A percentile compares a stretch with the other conserved stretches of the same genome.
These are phyloP conservation scores for Pascua sp. DNA, from an alignment of 1,284 basidiomycete species.

Conservation along the genomic window DNA sequence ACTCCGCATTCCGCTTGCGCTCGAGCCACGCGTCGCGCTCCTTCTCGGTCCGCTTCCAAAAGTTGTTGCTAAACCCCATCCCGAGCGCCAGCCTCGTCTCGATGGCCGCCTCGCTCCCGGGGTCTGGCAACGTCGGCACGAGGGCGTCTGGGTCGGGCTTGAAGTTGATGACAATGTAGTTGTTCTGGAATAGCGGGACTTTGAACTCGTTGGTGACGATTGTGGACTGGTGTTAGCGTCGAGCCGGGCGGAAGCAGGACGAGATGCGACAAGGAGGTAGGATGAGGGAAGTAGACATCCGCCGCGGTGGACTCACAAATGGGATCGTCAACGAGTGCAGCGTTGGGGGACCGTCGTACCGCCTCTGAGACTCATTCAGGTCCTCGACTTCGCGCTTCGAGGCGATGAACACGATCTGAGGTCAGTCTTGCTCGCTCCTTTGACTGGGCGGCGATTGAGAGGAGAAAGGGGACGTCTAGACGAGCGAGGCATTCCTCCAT, in stretches of 20 bases:
- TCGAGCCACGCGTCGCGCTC: constrained; percentile 29
- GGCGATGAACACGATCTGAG: constrained; percentile 28
- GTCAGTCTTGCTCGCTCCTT: not conserved
- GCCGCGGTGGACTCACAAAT: constrained; percentile 27
- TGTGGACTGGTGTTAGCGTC: constrained; percentile 11
- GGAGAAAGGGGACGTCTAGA: no score
- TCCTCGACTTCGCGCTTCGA: constrained; percentile 6
- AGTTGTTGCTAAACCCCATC: constrained; percentile 36
- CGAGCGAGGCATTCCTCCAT: not conserved
- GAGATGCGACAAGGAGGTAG: not conserved
- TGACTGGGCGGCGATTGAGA: no score
- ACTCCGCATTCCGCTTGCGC: constrained; percentile 25
- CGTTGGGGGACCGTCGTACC: constrained; percentile 19
- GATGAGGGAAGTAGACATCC: not conserved
- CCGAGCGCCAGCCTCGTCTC: constrained; percentile 34
- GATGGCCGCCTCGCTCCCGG: constrained; percentile 30
- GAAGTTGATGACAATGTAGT: constrained; percentile 37
- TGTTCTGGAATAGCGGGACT: constrained; percentile 39
- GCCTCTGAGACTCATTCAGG: constrained; percentile 5
- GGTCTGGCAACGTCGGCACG: constrained; percentile 26
- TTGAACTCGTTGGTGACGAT: constrained; percentile 30
- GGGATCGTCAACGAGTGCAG: constrained; percentile 33
- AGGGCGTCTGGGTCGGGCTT: constrained; percentile 23
- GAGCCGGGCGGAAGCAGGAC: not conserved
- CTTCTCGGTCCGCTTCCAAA: constrained; percentile 45